A percentile compares a stretch with the other conserved stretches of the same genome.
phyloP scores from a whole-genome alignment of 306 rosid species.

The Gynostemma pentaphyllum region DNA sequence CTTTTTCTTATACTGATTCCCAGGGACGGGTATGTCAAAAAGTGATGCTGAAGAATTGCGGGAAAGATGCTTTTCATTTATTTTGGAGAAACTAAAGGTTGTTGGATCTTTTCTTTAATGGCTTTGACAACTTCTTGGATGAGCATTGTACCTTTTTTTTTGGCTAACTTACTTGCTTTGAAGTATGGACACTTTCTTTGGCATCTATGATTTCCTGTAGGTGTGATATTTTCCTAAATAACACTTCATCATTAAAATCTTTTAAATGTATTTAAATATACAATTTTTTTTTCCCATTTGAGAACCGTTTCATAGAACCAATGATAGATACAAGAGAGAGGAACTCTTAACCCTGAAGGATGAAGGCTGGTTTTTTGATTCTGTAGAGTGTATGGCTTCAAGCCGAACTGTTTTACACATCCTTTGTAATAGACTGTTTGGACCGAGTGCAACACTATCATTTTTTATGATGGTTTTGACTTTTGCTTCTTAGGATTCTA shows the following conservation, averaged over 20 bases:
- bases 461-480: too few relatives aligned
- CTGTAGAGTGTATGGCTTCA: too few relatives aligned
- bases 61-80: slow-evolving; percentile 47
- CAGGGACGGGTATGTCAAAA: slow-evolving; percentile 71
- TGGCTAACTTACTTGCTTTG: not conserved
- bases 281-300: too few relatives aligned
- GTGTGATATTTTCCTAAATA: not conserved
- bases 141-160: not conserved
- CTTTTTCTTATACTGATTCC: slow-evolving; percentile 3
- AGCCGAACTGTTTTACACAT: too few relatives aligned
- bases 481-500: too few relatives aligned
- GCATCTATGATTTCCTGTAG: not conserved
- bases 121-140: not conserved
- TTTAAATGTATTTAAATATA: not conserved
- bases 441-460: too few relatives aligned
- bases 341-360: not conserved
- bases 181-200: not conserved
- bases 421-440: too few relatives aligned
- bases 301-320: not conserved
- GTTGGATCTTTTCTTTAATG: slow-evolving; percentile 1
- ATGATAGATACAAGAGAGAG: not conserved
- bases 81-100: slow-evolving; percentile 50
- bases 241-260: too few relatives aligned
- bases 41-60: slow-evolving; percentile 48
- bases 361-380: too few relatives aligned